Evolutionary conservation across 2,329 filamentous ascomycete genomes (phyloP), one percentile per base, ranked within the genome.

Genomic region (Westerdykella ornata): DNA sequence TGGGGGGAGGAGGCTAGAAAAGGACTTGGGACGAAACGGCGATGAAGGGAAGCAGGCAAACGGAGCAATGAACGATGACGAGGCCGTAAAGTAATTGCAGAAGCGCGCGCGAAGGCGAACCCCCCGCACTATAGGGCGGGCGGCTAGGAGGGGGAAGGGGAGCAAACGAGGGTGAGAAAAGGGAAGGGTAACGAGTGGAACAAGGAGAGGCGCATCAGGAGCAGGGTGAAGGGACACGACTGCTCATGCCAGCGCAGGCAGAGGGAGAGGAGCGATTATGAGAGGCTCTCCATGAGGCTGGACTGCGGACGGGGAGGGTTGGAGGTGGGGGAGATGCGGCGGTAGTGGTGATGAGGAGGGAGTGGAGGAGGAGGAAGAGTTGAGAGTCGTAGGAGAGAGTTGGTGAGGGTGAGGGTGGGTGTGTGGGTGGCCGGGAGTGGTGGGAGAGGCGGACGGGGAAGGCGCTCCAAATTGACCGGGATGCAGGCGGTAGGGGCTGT

Each of bases 21-120:
- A 56, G 54, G 56, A 61, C 48, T 54, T 50, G 52, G 45, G 50
- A 44, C 43, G 52, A 53, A 46, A 47, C 38, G 46, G 47, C 45
- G 52, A 41, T 41, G 46, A 49, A 59, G 59, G 60, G 58, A 62
- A 49, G 44, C 54, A 60, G 55, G 61, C 59, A 47, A 57, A 63
- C 57, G 38, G 56, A 63, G 59, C 51, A 62, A 60, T 35, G 49
- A 45, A 47, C 51, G 54, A 62, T 56, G 40, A 58, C 53, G 56
- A 53, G 58, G 58, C 56, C 51, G 54, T 56, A 51, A 54, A 51
- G 49, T 52, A 49, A 53, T 52, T 56, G 56, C 51, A 56, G 51
- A 53, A 47, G 52, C 52, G 57, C 56, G 57, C 59, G 57, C 56
- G 54, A 51, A 52, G 50, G 45, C 47, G 42, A 26, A 26, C 38